Conservation (phyloP, 805 yeast species). For the Pichia nanzhaoensis region DNA sequence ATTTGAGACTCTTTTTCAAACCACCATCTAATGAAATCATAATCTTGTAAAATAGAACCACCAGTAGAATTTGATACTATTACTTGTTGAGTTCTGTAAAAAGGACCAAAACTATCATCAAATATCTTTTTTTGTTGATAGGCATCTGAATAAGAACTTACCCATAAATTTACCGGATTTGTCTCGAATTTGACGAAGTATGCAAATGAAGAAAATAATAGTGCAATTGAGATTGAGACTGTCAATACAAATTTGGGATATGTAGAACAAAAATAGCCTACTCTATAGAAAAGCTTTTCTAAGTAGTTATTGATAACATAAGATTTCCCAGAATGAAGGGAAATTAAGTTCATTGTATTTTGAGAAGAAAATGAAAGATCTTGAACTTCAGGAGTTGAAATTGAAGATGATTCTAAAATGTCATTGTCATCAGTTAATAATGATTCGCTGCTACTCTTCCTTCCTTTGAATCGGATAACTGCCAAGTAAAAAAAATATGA, state of each 20-base stretch:
- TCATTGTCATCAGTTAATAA: conserved; percentile 13
- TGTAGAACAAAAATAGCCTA: conserved; percentile 55
- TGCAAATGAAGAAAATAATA: conserved; percentile 47
- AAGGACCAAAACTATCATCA: conserved; percentile 84
- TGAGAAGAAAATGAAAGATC: conserved; percentile 5
- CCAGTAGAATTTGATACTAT: conserved; percentile 67
- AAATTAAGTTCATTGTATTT: conserved; percentile 11
- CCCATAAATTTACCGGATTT: conserved; percentile 86
- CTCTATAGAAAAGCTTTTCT: conserved; percentile 39
- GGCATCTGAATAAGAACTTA: conserved; percentile 68
- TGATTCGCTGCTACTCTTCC: not conserved
- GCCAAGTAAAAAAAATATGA: not conserved
- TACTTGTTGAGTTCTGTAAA: conserved; percentile 81
- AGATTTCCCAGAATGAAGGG: conserved; percentile 27
- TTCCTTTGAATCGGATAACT: not conserved
- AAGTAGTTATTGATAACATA: conserved; percentile 44
- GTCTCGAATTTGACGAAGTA: conserved; percentile 55
- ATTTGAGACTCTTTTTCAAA: conserved; percentile 64
- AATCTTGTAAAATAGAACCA: conserved; percentile 51
- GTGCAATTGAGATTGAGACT: conserved; percentile 34
- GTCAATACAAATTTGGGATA: conserved; percentile 51
- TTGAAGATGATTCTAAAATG: not conserved
- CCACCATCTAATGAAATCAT: conserved; percentile 83
- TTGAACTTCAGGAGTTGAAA: not conserved
- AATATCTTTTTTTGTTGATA: conserved; percentile 59